A percentile compares a stretch with the other conserved stretches of the same genome.
Conservation (phyloP, 805 yeast species). For the Zygosaccharomyces gambellarensis region DNA sequence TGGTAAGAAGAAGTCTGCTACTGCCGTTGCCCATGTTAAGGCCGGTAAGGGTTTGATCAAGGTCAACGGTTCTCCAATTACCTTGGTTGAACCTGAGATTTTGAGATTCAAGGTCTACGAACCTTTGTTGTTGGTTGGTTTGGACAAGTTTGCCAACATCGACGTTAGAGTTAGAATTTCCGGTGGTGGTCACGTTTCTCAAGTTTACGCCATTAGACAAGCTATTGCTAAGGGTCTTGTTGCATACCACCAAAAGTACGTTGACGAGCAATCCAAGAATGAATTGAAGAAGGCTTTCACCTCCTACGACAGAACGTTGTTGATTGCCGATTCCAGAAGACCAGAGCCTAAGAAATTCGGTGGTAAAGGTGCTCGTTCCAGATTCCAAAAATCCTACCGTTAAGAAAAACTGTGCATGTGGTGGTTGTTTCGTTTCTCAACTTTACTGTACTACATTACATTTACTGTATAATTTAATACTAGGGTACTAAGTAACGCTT, state of each 20-base stretch:
- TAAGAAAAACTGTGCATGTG: conserved; percentile 46
- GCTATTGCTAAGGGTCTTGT: conserved; percentile 99
- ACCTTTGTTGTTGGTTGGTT: conserved; percentile 96
- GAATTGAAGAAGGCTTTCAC: conserved; percentile 98
- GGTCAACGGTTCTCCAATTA: conserved; percentile 99
- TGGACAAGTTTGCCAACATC: conserved; percentile 96
- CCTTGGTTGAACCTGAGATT: conserved; percentile 98
- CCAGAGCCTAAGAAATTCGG: conserved; percentile 99
- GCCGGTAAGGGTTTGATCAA: conserved; percentile 99
- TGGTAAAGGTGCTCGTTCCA: conserved; percentile 99
- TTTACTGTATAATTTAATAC: conserved; percentile 34
- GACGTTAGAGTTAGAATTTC: conserved; percentile 99
- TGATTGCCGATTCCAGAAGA: conserved; percentile 99
- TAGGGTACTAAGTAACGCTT: conserved; percentile 29
- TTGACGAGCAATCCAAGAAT: conserved; percentile 99
- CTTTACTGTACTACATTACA: conserved; percentile 16
- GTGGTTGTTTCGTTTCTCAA: conserved; percentile 13
- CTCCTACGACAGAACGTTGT: conserved; percentile 97
- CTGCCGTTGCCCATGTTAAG: conserved; percentile 99
- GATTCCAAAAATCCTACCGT: conserved; percentile 99
- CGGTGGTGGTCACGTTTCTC: conserved; percentile 99
- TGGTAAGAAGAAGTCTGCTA: conserved; percentile 99
- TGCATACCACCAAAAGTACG: conserved; percentile 99
- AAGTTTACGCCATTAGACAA: conserved; percentile 99
- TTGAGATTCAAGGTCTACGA: conserved; percentile 99